Percentiles rank a stretch among this genome's conserved stretches.
Conservation (phyloP, 257 asterid species). For the Fraxinus pennsylvanica region DNA sequence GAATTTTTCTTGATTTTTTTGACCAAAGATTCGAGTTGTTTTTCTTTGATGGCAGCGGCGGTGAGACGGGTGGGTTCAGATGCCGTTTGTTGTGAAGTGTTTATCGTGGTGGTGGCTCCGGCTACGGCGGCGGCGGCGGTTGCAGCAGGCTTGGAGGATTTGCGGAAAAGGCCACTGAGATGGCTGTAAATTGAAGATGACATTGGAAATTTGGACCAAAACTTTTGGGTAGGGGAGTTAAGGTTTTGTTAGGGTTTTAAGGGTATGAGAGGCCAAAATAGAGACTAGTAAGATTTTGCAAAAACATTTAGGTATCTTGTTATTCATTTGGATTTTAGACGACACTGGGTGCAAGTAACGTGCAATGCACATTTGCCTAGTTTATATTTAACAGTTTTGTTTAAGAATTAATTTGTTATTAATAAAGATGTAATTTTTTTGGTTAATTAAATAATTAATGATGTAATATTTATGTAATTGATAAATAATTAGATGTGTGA, state of each 20-base stretch:
- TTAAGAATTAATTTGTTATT: too few relatives aligned
- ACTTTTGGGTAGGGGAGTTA: background rate
- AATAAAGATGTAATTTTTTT: too few relatives aligned
- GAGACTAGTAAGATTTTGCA: background rate
- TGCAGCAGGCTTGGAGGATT: background rate
- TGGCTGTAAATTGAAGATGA: constrained; percentile 11
- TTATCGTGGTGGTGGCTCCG: background rate
- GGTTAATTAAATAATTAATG: too few relatives aligned
- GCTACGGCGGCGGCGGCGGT: background rate
- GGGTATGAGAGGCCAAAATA: background rate
- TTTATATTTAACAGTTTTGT: too few relatives aligned
- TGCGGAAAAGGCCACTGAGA: constrained; percentile 19
- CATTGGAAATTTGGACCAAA: constrained; percentile 5
- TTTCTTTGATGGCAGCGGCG: background rate
- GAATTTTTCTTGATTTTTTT: constrained; percentile 30
- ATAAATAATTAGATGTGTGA: too few relatives aligned
- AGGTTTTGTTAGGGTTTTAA: background rate
- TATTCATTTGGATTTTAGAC: too few relatives aligned
- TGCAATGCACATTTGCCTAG: too few relatives aligned
- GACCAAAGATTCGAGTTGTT: constrained; percentile 19
- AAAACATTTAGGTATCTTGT: too few relatives aligned
- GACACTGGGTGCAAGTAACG: too few relatives aligned
- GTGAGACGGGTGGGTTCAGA: constrained; percentile 1
- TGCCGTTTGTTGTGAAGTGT: background rate
- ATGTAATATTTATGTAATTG: too few relatives aligned